Percentiles rank a stretch among this genome's conserved stretches.
Conservation (phyloP, 2,329 filamentous ascomycete species). For the Hypomyces perniciosus region DNA sequence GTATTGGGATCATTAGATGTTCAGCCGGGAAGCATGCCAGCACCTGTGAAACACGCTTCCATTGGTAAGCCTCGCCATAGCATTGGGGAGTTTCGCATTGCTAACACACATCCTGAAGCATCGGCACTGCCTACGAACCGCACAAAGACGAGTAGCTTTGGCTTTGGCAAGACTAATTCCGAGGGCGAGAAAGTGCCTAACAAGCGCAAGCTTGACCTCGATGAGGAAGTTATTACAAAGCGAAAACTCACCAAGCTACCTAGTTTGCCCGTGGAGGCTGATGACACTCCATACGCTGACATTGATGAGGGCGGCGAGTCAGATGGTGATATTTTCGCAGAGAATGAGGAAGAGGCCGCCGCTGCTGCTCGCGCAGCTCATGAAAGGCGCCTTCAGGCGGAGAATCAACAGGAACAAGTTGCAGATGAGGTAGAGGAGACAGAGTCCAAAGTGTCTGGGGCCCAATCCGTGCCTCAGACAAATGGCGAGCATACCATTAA, state of each 20-base stretch:
- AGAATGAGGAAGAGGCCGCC: slow-evolving; percentile 80
- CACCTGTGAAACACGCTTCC: slow-evolving; percentile 27
- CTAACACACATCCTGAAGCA: slow-evolving; percentile 28
- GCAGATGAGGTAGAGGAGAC: slow-evolving; percentile 22
- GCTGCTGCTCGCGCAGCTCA: slow-evolving; percentile 80
- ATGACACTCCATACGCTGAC: slow-evolving; percentile 54
- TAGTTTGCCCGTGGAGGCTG: slow-evolving; percentile 61
- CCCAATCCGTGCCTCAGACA: slow-evolving; percentile 4
- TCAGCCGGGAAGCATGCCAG: slow-evolving; percentile 30
- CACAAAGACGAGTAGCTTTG: slow-evolving; percentile 76
- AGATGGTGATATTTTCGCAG: slow-evolving; percentile 70
- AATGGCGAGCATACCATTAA: slow-evolving; percentile 12
- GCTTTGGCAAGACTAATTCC: slow-evolving; percentile 61
- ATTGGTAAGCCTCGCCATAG: slow-evolving; percentile 29
- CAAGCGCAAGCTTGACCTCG: slow-evolving; percentile 75
- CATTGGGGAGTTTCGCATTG: background rate
- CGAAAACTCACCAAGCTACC: slow-evolving; percentile 90
- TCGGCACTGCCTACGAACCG: slow-evolving; percentile 60
- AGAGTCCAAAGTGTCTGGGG: slow-evolving; percentile 20
- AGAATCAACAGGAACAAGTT: slow-evolving; percentile 39
- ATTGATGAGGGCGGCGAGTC: slow-evolving; percentile 66
- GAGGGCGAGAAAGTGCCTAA: slow-evolving; percentile 61
- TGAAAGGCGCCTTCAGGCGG: slow-evolving; percentile 62
- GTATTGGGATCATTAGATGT: slow-evolving; percentile 42
- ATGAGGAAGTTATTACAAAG: slow-evolving; percentile 79